Evolutionary conservation across 495 filamentous ascomycete genomes (phyloP).

Genomic region (Entonaema liquescens): DNA sequence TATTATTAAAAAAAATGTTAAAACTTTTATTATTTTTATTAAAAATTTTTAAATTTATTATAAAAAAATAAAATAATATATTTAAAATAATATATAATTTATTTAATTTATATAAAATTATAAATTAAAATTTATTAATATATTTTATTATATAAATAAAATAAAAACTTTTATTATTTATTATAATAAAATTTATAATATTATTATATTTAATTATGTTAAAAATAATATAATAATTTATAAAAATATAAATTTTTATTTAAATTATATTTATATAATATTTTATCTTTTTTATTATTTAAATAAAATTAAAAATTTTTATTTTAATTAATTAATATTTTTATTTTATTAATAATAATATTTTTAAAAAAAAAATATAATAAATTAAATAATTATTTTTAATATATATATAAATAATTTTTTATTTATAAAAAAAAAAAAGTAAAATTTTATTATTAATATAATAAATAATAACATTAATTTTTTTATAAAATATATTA

Average conservation of each 20-base stretch:
- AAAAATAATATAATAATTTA: constrained; percentile 1
- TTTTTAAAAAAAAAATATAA: no score
- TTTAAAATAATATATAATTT: constrained; percentile 13
- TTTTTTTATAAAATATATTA: constrained; percentile 3
- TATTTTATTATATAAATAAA: constrained; percentile 3
- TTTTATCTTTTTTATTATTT: constrained; percentile 1
- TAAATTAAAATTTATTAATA: constrained; percentile 14
- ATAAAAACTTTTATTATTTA: no score
- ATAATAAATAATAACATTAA: constrained; percentile 3
- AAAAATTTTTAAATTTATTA: background rate
- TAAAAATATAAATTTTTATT: constrained; percentile 11
- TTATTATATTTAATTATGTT: constrained; percentile 5
- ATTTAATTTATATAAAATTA: constrained; percentile 3
- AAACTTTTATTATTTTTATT: background rate
- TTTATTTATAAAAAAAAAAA: background rate
- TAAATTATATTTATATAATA: constrained; percentile 6
- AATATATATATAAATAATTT: background rate
- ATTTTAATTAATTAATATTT: no score
- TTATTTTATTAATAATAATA: no score
- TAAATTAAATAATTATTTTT: background rate
- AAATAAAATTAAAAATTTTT: background rate
- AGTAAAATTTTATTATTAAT: constrained; percentile 2
- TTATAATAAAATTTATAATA: background rate
- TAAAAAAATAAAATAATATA: background rate
- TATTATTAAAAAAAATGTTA: background rate